phyloP scores from a whole-genome alignment of 352 stramenopile species.

The Phytophthora chlamydospora region DNA sequence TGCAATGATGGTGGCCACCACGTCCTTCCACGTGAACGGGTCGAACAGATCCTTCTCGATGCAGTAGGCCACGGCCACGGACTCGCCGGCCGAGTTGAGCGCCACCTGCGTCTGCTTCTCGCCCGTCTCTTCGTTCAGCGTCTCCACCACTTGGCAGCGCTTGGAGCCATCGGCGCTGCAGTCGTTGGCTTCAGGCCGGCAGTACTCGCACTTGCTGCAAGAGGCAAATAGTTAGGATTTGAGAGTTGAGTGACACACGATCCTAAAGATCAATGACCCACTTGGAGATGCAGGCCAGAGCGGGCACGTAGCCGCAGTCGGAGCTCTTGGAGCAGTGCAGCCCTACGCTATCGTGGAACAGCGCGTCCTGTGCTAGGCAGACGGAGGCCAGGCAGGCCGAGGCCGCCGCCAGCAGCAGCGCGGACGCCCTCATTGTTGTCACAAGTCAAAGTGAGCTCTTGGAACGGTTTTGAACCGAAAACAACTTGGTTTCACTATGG shows the following conservation, averaged over 20 bases:
- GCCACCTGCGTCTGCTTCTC: conserved; percentile 42
- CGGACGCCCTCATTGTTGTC: conserved; percentile 7
- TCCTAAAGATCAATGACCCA: conserved; percentile 24
- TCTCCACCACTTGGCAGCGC: conserved; percentile 58
- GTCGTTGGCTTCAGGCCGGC: conserved; percentile 51
- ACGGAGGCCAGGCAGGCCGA: conserved; percentile 12
- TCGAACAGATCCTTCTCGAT: conserved; percentile 86
- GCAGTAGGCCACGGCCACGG: conserved; percentile 60
- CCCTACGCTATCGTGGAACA: conserved; percentile 48
- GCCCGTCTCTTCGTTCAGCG: conserved; percentile 39
- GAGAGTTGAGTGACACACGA: not conserved
- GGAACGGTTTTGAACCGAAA: conserved; percentile 1
- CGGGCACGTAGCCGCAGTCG: conserved; percentile 81
- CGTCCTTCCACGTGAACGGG: conserved; percentile 75
- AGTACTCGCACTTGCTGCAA: conserved; percentile 75
- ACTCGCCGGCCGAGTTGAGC: conserved; percentile 37
- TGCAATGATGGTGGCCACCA: conserved; percentile 69
- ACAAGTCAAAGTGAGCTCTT: conserved; percentile 18
- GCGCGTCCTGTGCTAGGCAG: conserved; percentile 9
- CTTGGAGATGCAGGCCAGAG: conserved; percentile 70
- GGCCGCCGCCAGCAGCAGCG: conserved; percentile 9
- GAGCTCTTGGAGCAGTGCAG: conserved; percentile 48
- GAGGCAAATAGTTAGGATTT: not conserved
- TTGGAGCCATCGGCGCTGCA: conserved; percentile 69
- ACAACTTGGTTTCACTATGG: conserved; percentile 10